Evolutionary conservation across 441 rosid species (phyloP), one percentile per base, ranked within the genome.

Genomic region (Monsonia emarginata): DNA sequence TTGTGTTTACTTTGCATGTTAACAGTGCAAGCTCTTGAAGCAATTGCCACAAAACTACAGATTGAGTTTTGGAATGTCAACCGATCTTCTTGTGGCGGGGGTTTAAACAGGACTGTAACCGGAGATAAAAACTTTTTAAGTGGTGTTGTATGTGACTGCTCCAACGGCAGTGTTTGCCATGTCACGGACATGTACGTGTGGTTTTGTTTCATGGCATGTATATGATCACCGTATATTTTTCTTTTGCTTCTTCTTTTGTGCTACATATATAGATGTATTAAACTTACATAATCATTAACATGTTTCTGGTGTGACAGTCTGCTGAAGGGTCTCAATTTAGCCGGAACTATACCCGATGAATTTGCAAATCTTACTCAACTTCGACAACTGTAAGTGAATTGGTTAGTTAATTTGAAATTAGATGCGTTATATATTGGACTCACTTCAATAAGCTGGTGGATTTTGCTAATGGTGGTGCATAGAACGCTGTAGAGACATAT

Each of bases 341-440:
- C 81, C 16, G 96, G 93, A 54, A 56, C 38, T 48, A n/a, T 89
- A 61, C 95, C 95, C 6, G 62, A 73, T 67, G 93, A 89, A 61
- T 72, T 91, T 24, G 86, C 75, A 38, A 79, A 85, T 63, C 95
- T 91, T 24, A 79, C 85, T 34, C 72, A 42, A 67, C 80, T 91
- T 52, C 44, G 0, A 62, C 76, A 80, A 71, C 21, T 91, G 98
- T 88, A 79, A 68, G 93, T 78, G 50, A 13, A n/a, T 60, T 18
- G 28, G 61, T 24, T 11, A 25, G 57, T 44, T 16, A 4, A 44
- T n/a, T 5, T 44, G 21, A 28, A 56, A 14, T 21, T 2, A 8
- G 9, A 4, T 5, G 27, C 1, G n/a, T n/a, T n/a, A n/a, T n/a
- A n/a, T 22, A 58, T 27, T 18, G 19, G 46, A 64, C 10, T 52